Base-by-base conservation (phyloP, 148 eudicot genomes). In the Camellia japonica region DNA sequence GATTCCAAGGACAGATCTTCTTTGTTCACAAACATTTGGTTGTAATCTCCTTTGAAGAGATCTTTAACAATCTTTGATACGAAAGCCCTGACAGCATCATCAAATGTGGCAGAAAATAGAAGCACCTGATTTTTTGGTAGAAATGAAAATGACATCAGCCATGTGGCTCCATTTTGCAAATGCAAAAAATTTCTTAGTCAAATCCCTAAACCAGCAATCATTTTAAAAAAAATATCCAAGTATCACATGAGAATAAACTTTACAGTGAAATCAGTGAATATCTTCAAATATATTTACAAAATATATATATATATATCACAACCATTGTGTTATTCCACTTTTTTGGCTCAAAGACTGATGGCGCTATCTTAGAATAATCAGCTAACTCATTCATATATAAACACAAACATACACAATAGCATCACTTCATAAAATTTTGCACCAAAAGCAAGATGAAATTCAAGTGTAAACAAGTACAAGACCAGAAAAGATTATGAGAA, bases 81-180 rank as follows among this genome's bases (percentile, higher is more conserved):
- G 80, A 94, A 94, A 55, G 82, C 77, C 85, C 81, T 90, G 80
- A 92, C 97, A 66, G 71, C 78, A 1, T 92, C 95, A 85, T 88
- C 87, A 70, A 94, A 94, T n/a, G 98, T 94, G 65, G 98, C 98
- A 47, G 98, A 94, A 85, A 94, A 94, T 18, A 94, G 80, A 77
- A 94, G 92, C 76, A 94, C 98, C 98, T 94, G 89, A 49, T 72
- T 77, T 78, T 23, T 13, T 13, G 30, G 63, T 13, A 71, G 18
- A 51, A 15, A 51, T 30, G 18, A 54, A 11, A 73, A 20, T 9
- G 61, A 3, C 10, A 18, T 30, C 49, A 56, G 6, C 6, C 47
- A 38, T 3, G 23, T 38, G 16, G 47, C 51, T 43, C 65, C 46
- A 56, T 42, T 59, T 6, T 7, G 18, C 0, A 41, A 74, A 15